Percentiles rank a stretch among this genome's conserved stretches.
These are phyloP conservation scores for Lipomyces mesembrius DNA, from an alignment of 805 yeast genomes.

Conservation along the genomic window DNA sequence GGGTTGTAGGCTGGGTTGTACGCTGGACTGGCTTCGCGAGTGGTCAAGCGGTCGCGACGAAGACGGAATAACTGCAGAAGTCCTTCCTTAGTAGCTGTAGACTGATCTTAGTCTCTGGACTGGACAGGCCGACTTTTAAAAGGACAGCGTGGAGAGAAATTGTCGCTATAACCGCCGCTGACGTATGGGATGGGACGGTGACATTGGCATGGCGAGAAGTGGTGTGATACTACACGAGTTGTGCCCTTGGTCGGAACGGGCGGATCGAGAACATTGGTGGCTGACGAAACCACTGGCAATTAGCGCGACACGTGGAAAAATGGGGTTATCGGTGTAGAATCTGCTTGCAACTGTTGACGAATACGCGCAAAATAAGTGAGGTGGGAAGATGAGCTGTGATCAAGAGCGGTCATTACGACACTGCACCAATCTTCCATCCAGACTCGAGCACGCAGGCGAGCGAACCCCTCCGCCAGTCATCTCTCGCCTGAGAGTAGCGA, in stretches of 20 bases:
- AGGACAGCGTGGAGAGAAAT: conserved; percentile 1
- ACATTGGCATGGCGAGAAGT: not conserved
- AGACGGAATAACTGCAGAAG: not conserved
- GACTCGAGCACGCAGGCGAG: no score
- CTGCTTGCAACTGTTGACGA: no score
- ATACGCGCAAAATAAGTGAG: no score
- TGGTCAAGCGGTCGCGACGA: not conserved
- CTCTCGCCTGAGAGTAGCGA: no score
- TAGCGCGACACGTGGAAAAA: no score
- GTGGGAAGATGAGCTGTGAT: no score
- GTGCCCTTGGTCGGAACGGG: not conserved
- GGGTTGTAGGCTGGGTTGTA: not conserved
- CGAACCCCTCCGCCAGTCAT: no score
- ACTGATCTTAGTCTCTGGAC: not conserved
- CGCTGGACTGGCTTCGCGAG: not conserved
- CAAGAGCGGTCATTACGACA: no score
- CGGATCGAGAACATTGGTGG: not conserved
- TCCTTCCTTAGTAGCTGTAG: not conserved
- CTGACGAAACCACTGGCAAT: not conserved
- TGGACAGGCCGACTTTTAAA: not conserved
- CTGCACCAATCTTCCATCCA: no score
- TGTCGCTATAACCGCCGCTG: not conserved
- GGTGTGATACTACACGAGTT: not conserved
- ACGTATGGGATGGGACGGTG: not conserved
- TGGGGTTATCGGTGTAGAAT: no score